Evolutionary conservation across 2,329 filamentous ascomycete genomes (phyloP).

Genomic region (Waltergamsia citrina): DNA sequence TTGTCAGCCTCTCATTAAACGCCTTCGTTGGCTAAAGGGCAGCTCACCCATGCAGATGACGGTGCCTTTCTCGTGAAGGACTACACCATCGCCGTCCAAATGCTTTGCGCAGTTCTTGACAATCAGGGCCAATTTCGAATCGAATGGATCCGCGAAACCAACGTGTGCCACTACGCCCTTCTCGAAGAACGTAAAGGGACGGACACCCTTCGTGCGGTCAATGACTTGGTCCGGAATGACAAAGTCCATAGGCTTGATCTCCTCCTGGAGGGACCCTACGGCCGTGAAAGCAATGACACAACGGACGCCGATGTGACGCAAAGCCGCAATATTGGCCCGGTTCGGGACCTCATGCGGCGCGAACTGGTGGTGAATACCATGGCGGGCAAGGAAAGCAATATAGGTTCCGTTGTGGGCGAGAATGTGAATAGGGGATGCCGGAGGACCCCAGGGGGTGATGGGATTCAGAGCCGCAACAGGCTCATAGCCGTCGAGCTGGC

Average conservation of each 20-base stretch:
- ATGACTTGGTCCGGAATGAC: slow-evolving; percentile 94
- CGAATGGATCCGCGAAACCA: slow-evolving; percentile 93
- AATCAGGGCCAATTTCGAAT: slow-evolving; percentile 64
- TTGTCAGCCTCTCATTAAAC: not conserved
- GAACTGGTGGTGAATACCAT: slow-evolving; percentile 80
- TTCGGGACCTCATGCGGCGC: slow-evolving; percentile 92
- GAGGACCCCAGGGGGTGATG: slow-evolving; percentile 79
- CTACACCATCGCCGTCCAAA: slow-evolving; percentile 76
- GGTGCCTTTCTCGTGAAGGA: slow-evolving; percentile 74
- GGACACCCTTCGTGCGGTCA: slow-evolving; percentile 90
- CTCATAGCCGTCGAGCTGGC: slow-evolving; percentile 76
- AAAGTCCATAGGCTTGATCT: slow-evolving; percentile 93
- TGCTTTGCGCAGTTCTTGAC: slow-evolving; percentile 66
- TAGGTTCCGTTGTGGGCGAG: slow-evolving; percentile 75
- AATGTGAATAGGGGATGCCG: slow-evolving; percentile 70
- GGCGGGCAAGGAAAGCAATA: slow-evolving; percentile 88
- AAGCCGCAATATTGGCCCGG: slow-evolving; percentile 95
- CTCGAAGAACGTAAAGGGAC: slow-evolving; percentile 94
- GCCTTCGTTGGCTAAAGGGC: not conserved
- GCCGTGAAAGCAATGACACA: slow-evolving; percentile 91
- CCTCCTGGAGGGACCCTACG: slow-evolving; percentile 84
- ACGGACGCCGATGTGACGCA: slow-evolving; percentile 81
- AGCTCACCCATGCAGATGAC: slow-evolving; percentile 80
- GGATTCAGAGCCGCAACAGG: slow-evolving; percentile 72
- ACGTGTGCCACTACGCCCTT: slow-evolving; percentile 88